Evolutionary conservation across 179 eudicot species (phyloP), one percentile per base, ranked within the genome.

Genomic region (Amaranthus tricolor): DNA sequence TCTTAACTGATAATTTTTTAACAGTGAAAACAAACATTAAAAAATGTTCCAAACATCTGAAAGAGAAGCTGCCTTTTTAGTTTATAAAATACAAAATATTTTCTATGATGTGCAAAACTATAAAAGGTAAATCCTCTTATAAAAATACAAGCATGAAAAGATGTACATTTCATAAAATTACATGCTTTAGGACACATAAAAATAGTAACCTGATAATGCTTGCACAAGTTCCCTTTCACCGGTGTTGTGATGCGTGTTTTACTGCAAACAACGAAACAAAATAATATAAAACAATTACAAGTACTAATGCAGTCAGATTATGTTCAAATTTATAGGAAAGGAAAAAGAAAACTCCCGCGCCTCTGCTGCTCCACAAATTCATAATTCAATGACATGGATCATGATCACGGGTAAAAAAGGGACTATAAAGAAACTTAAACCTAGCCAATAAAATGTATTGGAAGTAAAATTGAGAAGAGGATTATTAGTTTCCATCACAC

Each of bases 191-290:
- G n/a, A 8, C 1, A 17, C 52, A 47, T 7, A 57, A 44, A 62
- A 64, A 74, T 77, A 82, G 68, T 83, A 53, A 93, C 99, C 95
- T 93, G 99, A 79, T 79, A 87, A 84, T 95, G 99, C 70, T 89
- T 95, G 87, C 99, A 95, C 49, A 75, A 75, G 77, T 82, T 87
- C 75, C 99, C 99, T 83, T 95, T 95, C 17, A 87, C 93, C 63
- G 99, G 99, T 48, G 80, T 86, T 72, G 68, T 83, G 31, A 95
- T 89, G 74, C 95, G 93, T 80, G 9, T 85, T 75, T 85, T 86
- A 82, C 99, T 95, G 97, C 79, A 59, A 57, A 68, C 21, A 60
- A 14, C 3, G 13, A 52, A 74, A 69, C 13, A 54, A 44, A 63
- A 53, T 21, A 4, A 15, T 17, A 43, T 74, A 48, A 40, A 48